Evolutionary conservation across 495 filamentous ascomycete genomes (phyloP).

Genomic region (Neurospora sp.): DNA sequence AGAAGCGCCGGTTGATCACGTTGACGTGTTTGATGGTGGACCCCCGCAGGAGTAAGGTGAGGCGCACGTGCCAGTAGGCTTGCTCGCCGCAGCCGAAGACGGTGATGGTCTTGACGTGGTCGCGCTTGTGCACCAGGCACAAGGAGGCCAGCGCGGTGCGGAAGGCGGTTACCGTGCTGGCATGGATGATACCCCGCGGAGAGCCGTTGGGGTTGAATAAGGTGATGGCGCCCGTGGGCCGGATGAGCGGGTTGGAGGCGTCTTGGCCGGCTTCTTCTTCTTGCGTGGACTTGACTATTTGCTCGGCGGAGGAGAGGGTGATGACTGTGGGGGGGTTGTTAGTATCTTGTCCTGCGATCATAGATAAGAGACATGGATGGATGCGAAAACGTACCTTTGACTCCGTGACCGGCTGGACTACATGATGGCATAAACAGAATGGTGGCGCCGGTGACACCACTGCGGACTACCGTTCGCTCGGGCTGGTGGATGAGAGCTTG

Average conservation of each 20-base stretch:
- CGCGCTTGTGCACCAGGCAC: slow-evolving; percentile 62
- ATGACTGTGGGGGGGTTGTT: slow-evolving; percentile 17
- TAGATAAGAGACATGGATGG: not conserved
- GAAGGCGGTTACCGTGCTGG: slow-evolving; percentile 81
- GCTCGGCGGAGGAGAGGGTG: slow-evolving; percentile 21
- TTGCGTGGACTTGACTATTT: not conserved
- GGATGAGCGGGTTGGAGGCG: slow-evolving; percentile 32
- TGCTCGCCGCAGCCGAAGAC: slow-evolving; percentile 89
- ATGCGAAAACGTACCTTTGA: slow-evolving; percentile 33
- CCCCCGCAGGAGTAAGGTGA: slow-evolving; percentile 65
- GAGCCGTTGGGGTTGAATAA: slow-evolving; percentile 54
- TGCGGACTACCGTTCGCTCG: slow-evolving; percentile 57
- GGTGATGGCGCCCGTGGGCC: slow-evolving; percentile 68
- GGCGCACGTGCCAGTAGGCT: slow-evolving; percentile 87
- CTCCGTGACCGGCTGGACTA: slow-evolving; percentile 32
- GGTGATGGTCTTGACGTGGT: slow-evolving; percentile 56
- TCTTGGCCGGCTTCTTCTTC: slow-evolving; percentile 6
- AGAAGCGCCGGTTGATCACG: slow-evolving; percentile 61
- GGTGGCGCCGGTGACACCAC: slow-evolving; percentile 57
- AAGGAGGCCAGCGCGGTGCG: slow-evolving; percentile 78
- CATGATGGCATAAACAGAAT: slow-evolving; percentile 89
- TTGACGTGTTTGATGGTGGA: slow-evolving; percentile 63
- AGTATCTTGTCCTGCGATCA: not conserved
- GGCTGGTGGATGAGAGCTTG: slow-evolving; percentile 57
- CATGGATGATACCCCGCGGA: slow-evolving; percentile 72